Percentiles rank a stretch among this genome's conserved stretches.
Conservation (phyloP, 768 basidiomycete species). For the Naganishia vaughanmartiniae region DNA sequence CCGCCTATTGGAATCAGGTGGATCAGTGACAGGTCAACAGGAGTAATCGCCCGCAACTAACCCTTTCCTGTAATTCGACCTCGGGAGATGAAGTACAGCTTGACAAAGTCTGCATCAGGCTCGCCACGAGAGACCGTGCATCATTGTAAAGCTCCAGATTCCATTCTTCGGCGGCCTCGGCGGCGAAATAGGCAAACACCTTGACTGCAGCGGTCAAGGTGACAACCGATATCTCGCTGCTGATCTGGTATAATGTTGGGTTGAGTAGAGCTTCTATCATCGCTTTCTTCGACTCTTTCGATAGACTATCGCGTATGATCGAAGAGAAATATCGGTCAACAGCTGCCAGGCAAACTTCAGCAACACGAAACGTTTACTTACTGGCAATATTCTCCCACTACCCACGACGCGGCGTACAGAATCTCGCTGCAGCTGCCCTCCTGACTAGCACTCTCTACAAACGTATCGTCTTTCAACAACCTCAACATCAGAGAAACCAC, state of each 20-base stretch:
- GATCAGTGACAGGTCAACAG: background rate
- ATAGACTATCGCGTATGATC: conserved; percentile 54
- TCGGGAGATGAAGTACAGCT: conserved; percentile 50
- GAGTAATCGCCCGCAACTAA: conserved; percentile 43
- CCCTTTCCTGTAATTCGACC: conserved; percentile 90
- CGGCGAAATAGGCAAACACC: conserved; percentile 80
- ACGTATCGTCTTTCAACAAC: conserved; percentile 71
- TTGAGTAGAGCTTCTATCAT: conserved; percentile 19
- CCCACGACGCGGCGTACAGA: conserved; percentile 92
- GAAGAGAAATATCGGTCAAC: conserved; percentile 64
- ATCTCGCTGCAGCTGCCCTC: conserved; percentile 76
- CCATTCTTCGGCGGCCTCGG: conserved; percentile 74
- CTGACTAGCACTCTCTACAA: conserved; percentile 66
- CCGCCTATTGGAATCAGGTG: conserved; percentile 60
- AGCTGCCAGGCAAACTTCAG: conserved; percentile 30
- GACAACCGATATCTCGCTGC: conserved; percentile 47
- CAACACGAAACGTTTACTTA: conserved; percentile 52
- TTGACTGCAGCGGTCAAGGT: conserved; percentile 73
- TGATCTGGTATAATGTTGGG: conserved; percentile 8
- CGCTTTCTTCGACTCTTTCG: conserved; percentile 11
- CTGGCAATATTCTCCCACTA: conserved; percentile 92
- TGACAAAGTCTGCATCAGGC: conserved; percentile 55
- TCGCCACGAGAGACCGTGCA: conserved; percentile 64
- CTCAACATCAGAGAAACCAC: conserved; percentile 81
- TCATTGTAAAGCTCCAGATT: conserved; percentile 67